phyloP scores from a whole-genome alignment of 2,329 filamentous ascomycete genomes.

The Aspergillus novofumigatus region DNA sequence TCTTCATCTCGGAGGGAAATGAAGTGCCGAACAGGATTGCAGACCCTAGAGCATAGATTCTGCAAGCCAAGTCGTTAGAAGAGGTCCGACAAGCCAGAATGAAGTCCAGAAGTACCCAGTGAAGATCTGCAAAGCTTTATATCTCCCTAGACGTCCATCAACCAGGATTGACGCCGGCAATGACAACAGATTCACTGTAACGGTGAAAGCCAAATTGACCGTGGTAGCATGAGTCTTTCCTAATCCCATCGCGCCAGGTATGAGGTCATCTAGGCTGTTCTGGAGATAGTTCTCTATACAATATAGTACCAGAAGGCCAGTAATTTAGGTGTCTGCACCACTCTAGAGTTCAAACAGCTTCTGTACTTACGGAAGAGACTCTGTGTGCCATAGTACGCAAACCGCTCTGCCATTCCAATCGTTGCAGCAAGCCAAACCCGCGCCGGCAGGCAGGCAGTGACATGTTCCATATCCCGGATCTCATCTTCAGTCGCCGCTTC shows the following conservation, averaged over 20 bases:
- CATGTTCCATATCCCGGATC: neutral
- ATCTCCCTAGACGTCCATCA: neutral
- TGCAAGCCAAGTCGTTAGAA: neutral
- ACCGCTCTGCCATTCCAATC: neutral
- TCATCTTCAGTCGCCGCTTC: neutral
- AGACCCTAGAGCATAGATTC: neutral
- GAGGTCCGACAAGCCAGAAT: neutral
- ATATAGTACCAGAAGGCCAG: neutral
- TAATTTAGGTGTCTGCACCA: neutral
- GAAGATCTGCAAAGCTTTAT: neutral
- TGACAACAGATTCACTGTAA: neutral
- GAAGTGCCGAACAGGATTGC: neutral
- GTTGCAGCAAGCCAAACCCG: neutral
- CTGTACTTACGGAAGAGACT: neutral
- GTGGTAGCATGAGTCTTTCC: neutral
- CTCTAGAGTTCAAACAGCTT: neutral
- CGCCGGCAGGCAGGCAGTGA: neutral
- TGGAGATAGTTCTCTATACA: neutral
- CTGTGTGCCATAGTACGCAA: neutral
- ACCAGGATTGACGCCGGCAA: neutral
- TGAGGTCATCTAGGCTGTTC: neutral
- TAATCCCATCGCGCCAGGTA: neutral
- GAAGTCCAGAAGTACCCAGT: neutral
- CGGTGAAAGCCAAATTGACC: neutral
- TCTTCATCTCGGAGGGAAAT: neutral